phyloP scores from a whole-genome alignment of 108 stramenopile genomes.

The Skeletonema grethae region DNA sequence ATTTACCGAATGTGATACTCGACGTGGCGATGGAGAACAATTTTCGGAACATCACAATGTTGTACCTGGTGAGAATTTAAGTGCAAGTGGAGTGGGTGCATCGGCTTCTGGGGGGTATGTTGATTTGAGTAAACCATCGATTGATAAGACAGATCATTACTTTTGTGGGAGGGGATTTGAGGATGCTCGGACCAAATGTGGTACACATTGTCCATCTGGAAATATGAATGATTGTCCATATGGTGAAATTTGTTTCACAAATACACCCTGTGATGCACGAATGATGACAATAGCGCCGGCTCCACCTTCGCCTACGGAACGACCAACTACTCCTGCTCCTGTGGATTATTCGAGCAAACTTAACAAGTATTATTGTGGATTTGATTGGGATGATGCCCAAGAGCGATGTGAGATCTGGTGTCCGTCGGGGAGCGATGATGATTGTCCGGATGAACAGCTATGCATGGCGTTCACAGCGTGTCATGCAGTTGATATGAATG shows the following conservation, averaged over 20 bases:
- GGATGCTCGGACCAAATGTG: constrained; percentile 32
- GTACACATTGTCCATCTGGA: constrained; percentile 42
- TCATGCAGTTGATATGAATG: constrained; percentile 44
- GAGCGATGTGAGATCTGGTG: constrained; percentile 50
- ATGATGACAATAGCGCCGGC: constrained; percentile 34
- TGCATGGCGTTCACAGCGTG: constrained; percentile 48
- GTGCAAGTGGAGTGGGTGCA: constrained; percentile 37
- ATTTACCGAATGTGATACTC: constrained; percentile 50
- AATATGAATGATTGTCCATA: constrained; percentile 48
- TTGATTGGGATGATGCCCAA: constrained; percentile 49
- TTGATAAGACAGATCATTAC: constrained; percentile 45
- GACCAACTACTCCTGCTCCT: constrained; percentile 42
- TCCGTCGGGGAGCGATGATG: constrained; percentile 47
- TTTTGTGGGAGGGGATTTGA: constrained; percentile 48
- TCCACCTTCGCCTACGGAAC: constrained; percentile 29
- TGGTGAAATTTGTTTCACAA: constrained; percentile 47
- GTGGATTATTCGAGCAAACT: constrained; percentile 34
- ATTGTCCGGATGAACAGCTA: constrained; percentile 41
- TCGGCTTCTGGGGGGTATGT: constrained; percentile 35
- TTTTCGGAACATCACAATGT: constrained; percentile 42
- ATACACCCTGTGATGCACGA: constrained; percentile 52
- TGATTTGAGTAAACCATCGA: constrained; percentile 36
- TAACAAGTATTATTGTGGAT: constrained; percentile 51
- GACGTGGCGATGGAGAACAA: constrained; percentile 33
- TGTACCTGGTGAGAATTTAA: constrained; percentile 25